These are phyloP conservation scores for Aphanomyces cochlioides DNA, from an alignment of 352 stramenopile genomes.

Conservation along the genomic window DNA sequence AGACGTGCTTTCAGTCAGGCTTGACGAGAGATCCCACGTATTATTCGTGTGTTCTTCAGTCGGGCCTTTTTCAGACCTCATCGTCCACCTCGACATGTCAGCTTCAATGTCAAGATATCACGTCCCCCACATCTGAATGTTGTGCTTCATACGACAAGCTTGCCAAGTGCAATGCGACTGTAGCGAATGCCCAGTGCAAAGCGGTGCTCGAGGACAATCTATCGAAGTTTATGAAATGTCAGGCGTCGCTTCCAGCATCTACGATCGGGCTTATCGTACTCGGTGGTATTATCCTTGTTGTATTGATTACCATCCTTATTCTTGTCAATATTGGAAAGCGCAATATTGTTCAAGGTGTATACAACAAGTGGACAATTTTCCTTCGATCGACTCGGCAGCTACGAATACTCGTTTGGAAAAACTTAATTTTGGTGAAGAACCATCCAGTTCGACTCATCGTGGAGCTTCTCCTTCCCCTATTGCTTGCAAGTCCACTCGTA, in stretches of 20 bases:
- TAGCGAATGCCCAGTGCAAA: neutral
- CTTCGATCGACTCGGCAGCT: slow-evolving; percentile 47
- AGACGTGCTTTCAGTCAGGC: neutral
- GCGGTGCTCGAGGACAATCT: neutral
- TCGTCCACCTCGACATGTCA: neutral
- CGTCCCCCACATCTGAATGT: neutral
- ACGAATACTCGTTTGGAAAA: slow-evolving; percentile 71
- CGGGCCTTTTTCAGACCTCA: neutral
- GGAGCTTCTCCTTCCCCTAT: slow-evolving; percentile 53
- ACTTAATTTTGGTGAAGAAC: slow-evolving; percentile 46
- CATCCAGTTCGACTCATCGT: slow-evolving; percentile 52
- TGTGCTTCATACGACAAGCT: neutral
- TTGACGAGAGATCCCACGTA: neutral
- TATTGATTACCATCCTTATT: neutral
- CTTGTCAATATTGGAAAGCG: neutral
- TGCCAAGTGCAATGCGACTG: neutral
- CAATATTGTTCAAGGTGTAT: neutral
- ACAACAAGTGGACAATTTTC: slow-evolving; percentile 3
- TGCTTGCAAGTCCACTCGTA: slow-evolving; percentile 49
- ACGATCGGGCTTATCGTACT: neutral
- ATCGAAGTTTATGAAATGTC: neutral
- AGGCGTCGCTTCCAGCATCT: neutral
- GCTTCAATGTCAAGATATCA: neutral
- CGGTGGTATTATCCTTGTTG: neutral
- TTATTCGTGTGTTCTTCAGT: slow-evolving; percentile 14